These are phyloP conservation scores for Tetrapisispora arboricola DNA, from an alignment of 805 yeast species.

Conservation along the genomic window DNA sequence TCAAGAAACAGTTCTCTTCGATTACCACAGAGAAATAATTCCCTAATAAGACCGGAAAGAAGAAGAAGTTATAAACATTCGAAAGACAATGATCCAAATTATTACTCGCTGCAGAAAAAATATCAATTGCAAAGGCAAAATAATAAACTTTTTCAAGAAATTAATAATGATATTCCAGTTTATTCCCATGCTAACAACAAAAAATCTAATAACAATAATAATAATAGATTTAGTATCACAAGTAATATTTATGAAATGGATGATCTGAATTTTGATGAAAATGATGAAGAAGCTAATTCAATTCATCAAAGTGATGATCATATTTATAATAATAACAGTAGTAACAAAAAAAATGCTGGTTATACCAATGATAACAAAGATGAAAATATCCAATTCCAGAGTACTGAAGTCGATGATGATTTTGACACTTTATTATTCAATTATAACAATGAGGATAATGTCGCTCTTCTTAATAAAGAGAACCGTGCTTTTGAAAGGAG, in stretches of 20 bases:
- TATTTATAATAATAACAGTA: not conserved
- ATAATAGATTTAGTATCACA: constrained; percentile 2
- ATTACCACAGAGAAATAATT: constrained; percentile 31
- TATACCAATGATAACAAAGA: not conserved
- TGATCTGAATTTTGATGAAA: not conserved
- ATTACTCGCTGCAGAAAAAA: constrained; percentile 58
- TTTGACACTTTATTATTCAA: not conserved
- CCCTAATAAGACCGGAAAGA: constrained; percentile 81
- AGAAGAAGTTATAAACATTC: constrained; percentile 40
- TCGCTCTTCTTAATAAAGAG: not conserved
- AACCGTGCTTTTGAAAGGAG: not conserved
- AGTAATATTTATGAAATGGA: constrained; percentile 3
- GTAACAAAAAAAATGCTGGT: not conserved
- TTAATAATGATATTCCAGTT: not conserved
- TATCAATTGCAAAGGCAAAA: constrained; percentile 56
- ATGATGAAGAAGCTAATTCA: not conserved
- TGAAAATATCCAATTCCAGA: not conserved
- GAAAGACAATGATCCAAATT: constrained; percentile 56
- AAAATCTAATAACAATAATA: no score
- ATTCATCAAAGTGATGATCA: not conserved
- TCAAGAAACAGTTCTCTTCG: constrained; percentile 1
- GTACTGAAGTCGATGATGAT: not conserved
- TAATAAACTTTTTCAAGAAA: constrained; percentile 26
- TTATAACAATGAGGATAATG: not conserved
- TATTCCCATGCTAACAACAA: not conserved